Conservation (phyloP, 2,329 filamentous ascomycete genomes). For the Penicillium sp. region DNA sequence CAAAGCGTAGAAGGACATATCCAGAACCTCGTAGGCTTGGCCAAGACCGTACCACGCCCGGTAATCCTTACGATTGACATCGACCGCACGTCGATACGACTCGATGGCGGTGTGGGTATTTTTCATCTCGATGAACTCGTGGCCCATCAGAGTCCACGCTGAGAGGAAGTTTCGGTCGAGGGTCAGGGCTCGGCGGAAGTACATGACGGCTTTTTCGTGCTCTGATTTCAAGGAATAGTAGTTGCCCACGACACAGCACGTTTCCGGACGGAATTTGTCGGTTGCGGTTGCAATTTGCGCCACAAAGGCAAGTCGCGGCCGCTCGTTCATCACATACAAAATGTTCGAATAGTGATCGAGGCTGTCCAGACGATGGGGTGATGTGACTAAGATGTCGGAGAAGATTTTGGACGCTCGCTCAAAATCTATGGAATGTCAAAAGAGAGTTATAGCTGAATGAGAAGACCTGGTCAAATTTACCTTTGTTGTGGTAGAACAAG, state of each 20-base stretch:
- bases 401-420: conserved; percentile 59
- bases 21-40: conserved; percentile 93
- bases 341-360: conserved; percentile 97
- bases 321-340: conserved; percentile 81
- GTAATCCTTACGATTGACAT: conserved; percentile 93
- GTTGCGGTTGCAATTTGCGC: conserved; percentile 85
- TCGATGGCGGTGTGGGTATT: conserved; percentile 98
- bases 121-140: conserved; percentile 97
- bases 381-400: conserved; percentile 60
- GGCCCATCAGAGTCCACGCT: conserved; percentile 97
- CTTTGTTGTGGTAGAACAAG: conserved; percentile 81
- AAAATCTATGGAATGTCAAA: conserved; percentile 44
- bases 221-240: conserved; percentile 92
- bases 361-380: conserved; percentile 70
- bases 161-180: conserved; percentile 86
- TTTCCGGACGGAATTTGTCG: conserved; percentile 94
- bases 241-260: conserved; percentile 93
- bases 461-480: conserved; percentile 17
- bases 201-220: conserved; percentile 97
- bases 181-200: conserved; percentile 87
- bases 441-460: neutral
- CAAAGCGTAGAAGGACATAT: conserved; percentile 94
- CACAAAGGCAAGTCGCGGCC: conserved; percentile 85
- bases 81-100: conserved; percentile 88
- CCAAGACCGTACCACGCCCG: conserved; percentile 96